Base-by-base conservation (phyloP, 768 basidiomycete genomes). In the Naematelia aurantialba region DNA sequence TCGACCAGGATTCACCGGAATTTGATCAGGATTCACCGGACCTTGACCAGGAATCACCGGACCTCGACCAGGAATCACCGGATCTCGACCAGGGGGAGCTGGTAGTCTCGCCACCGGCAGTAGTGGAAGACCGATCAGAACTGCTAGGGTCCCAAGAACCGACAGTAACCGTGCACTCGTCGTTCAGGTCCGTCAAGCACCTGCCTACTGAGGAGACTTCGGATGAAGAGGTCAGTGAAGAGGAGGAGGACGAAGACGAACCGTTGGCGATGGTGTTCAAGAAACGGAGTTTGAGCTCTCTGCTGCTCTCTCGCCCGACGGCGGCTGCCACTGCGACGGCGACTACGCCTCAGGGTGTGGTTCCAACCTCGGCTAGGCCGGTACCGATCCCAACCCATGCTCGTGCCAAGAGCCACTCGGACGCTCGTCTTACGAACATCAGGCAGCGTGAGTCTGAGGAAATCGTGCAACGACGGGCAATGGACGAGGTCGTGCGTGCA, bases 401-500 rank as follows among this genome's bases (percentile, higher is more conserved):
- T 39, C 34, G 17, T 8, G 34, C 34, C 17, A 8, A 39, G 34
- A 17, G 34, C 34, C 17, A 39, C 34, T 39, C 34, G 8, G 34
- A 39, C 21, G n/a, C 46, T 5, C 24, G 46, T 47, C 47, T 49
- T 24, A 22, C 11, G 17, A 48, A n/a, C 48, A 4, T 44, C 27
- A 19, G 34, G 39, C 27, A 27, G 55, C 46, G 17, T 26, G 44
- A 26, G 42, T 5, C 14, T n/a, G 55, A 52, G 12, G 61, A 58
- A 11, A 4, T 51, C 2, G 52, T 39, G 25, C 59, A 59, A 25
- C 42, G 22, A 17, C 19, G 46, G 17, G 63, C 62, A 11, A 56
- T 70, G 61, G 62, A 59, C 2, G 45, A 61, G 22, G 66, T 70
- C 13, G 69, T 49, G 2, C 21, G 42, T 27, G 64, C 69, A 2